Evolutionary conservation across 768 basidiomycete species (phyloP), one percentile per base, ranked within the genome.

Genomic region (Tylopilus intermedius): DNA sequence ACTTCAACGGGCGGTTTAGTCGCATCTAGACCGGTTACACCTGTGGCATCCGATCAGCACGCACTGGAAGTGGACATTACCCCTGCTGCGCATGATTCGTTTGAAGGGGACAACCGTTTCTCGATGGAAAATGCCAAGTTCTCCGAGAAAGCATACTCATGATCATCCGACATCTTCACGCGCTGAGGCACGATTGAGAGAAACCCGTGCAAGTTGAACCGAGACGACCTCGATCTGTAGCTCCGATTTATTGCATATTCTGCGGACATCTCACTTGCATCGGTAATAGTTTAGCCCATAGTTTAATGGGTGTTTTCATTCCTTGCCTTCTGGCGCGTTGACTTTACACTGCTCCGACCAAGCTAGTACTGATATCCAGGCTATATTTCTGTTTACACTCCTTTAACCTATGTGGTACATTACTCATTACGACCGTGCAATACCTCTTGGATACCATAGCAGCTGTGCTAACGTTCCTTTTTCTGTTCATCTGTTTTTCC

Each of bases 11-110:
- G 83, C 13, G 87, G 84, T 3, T 67, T 84, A 33, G 79, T 78
- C 13, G 79, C 84, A 5, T 90, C 88, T 47, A 79, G 88, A 54
- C 88, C 88, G 11, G 83, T 77, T 15, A 91, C 88, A 5, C 88
- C 88, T 1, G 74, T 76, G 30, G 77, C 58, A 4, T 50, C 55
- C 32, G 68, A 82, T 55, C 72, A 78, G 30, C 72, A 74, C 52
- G 67, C 64, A 32, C 77, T 81, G 22, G 68, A 70, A 22, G 73
- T 72, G 21, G 68, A 70, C 22, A 74, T 72, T 22, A 63, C 71
- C n/a, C 74, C 75, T 27, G 63, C 71, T 26, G 75, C 73, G 52
- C 74, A 70, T 46, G 70, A 74, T 37, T 78, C 76, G 8, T 71
- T 76, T 47, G 71, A 72, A 32, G 71, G 67, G 13, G 67, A 58